Base-by-base conservation (phyloP, 2,329 filamentous ascomycete genomes). In the Stachybotrys chlorohalonatus region DNA sequence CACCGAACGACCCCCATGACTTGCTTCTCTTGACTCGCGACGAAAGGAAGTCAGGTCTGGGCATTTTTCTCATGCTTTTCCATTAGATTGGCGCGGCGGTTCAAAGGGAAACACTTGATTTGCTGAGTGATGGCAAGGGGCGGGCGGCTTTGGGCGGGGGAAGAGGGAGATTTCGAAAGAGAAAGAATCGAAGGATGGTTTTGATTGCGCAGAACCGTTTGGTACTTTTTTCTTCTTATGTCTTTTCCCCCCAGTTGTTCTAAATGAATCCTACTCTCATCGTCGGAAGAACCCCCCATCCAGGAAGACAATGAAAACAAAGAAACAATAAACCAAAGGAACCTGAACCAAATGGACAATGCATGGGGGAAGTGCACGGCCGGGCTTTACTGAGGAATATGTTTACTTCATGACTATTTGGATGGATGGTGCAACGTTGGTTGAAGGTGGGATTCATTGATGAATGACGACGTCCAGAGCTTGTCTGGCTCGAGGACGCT, bases 11-110 rank as follows among this genome's bases (percentile, higher is more conserved):
- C 36, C 36, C 36, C 36, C 36, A 42, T 13, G 36, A 42, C 36
- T 42, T 42, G 13, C 36, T 42, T 42, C 36, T 42, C 13, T 42
- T 13, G 36, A 42, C 36, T 42, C 5, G 13, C 36, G 36, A 42
- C 36, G 13, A 9, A 13, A 13, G 36, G 36, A 13, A 42, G 13
- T 9, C 36, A 13, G 36, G 36, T 42, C 9, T 42, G 36, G 36
- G 36, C 36, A 42, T 75, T 75, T 24, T 75, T 75, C 70, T 76
- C 72, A 72, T 72, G 73, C 72, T 71, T 71, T 76, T 74, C 36
- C 73, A 75, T 75, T 77, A 77, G 75, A 77, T 76, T 75, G 75
- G 75, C 75, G 75, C 72, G 75, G 74, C 72, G 74, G 75, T 76
- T 75, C 71, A 70, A 66, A 64, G 65, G 68, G 75, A 72, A 73